Evolutionary conservation across 2,329 filamentous ascomycete genomes (phyloP).

Genomic region (Clonostachys byssicola): DNA sequence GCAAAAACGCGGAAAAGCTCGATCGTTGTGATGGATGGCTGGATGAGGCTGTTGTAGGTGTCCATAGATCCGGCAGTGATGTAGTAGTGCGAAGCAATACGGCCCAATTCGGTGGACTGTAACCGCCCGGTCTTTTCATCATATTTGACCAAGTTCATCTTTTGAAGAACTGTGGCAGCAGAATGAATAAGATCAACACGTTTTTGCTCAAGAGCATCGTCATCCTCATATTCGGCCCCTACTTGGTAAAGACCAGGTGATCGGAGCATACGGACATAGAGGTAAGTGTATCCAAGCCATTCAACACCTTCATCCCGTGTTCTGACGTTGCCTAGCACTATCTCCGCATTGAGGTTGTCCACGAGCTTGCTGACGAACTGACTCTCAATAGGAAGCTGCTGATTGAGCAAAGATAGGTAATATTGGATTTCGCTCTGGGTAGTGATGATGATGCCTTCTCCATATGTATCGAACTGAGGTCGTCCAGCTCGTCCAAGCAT

Average conservation of each 20-base stretch:
- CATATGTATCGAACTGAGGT: conserved; percentile 95
- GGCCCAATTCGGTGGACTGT: conserved; percentile 88
- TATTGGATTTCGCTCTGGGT: conserved; percentile 94
- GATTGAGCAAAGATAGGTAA: conserved; percentile 93
- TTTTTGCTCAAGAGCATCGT: conserved; percentile 89
- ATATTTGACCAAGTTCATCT: conserved; percentile 87
- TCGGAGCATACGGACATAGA: conserved; percentile 95
- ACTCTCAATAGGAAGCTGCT: conserved; percentile 95
- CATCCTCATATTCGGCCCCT: conserved; percentile 90
- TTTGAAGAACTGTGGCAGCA: conserved; percentile 81
- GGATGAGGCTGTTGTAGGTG: conserved; percentile 93
- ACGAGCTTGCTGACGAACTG: conserved; percentile 90
- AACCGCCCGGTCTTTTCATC: conserved; percentile 88
- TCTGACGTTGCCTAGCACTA: conserved; percentile 90
- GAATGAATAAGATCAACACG: conserved; percentile 97
- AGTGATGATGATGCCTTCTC: conserved; percentile 98
- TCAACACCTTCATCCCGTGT: conserved; percentile 95
- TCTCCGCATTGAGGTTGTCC: conserved; percentile 93
- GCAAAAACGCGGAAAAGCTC: conserved; percentile 97
- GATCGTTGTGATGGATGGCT: conserved; percentile 87
- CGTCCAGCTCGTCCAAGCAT: conserved; percentile 97
- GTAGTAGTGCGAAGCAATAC: conserved; percentile 97
- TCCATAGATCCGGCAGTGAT: conserved; percentile 96
- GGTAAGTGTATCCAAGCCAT: conserved; percentile 97
- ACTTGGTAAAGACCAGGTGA: conserved; percentile 95